A percentile compares a stretch with the other conserved stretches of the same genome.
Evolutionary conservation across 768 basidiomycete species (phyloP).

Genomic region (Psilocybe cyanescens): DNA sequence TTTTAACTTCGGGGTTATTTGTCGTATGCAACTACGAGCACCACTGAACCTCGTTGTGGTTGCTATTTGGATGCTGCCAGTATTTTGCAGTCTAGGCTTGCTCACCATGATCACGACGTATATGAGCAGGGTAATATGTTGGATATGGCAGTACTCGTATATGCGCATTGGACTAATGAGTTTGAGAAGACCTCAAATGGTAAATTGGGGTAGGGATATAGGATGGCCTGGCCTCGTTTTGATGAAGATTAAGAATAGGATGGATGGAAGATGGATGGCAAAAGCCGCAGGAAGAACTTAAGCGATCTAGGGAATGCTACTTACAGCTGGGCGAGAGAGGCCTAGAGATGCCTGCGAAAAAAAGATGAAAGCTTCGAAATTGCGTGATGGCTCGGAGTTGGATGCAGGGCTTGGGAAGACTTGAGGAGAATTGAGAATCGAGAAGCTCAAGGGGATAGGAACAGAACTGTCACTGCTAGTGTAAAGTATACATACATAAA

Average conservation of each 20-base stretch:
- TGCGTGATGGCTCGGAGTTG: slow-evolving; percentile 11
- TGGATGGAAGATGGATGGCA: neutral
- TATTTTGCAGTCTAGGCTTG: too few species aligned
- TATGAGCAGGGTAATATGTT: too few species aligned
- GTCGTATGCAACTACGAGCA: too few species aligned
- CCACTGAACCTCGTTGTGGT: too few species aligned
- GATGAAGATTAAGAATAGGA: neutral
- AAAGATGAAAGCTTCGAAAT: slow-evolving; percentile 4
- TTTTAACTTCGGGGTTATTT: too few species aligned
- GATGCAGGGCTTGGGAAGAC: neutral
- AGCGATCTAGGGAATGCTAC: neutral
- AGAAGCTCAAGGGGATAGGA: neutral
- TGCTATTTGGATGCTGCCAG: too few species aligned
- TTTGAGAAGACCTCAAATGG: slow-evolving; percentile 8
- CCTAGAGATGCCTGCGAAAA: neutral
- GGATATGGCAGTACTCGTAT: neutral
- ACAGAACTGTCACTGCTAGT: neutral
- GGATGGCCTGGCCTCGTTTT: neutral
- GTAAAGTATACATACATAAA: neutral
- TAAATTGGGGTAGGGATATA: slow-evolving; percentile 13
- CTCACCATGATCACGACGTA: too few species aligned
- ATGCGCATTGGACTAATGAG: neutral
- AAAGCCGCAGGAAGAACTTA: neutral
- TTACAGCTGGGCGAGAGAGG: too few species aligned
- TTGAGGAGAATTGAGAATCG: neutral